Percentiles rank a stretch among this genome's conserved stretches.
These are phyloP conservation scores for Trichoderma pleuroti DNA, from an alignment of 2,329 filamentous ascomycete species.

Conservation along the genomic window DNA sequence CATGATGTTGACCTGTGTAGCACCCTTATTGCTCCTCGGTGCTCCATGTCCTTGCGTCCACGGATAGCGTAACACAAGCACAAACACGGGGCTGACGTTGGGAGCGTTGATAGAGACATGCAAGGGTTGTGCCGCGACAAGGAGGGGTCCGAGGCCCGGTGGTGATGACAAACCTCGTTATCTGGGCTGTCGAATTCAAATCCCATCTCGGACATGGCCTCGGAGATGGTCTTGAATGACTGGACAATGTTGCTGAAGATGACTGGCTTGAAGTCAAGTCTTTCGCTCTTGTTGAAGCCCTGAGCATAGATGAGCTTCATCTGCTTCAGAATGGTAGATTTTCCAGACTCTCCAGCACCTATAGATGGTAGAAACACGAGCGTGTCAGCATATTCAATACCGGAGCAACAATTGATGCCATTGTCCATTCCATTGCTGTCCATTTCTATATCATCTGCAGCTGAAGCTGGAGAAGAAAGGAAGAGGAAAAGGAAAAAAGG, in stretches of 20 bases:
- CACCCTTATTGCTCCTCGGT: background rate
- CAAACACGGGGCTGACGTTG: background rate
- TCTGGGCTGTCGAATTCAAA: conserved; percentile 74
- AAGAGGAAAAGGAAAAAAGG: background rate
- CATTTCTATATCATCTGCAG: background rate
- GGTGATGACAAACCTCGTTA: conserved; percentile 64
- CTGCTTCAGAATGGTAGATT: conserved; percentile 96
- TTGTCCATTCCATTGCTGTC: background rate
- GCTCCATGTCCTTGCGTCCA: background rate
- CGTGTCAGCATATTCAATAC: conserved; percentile 58
- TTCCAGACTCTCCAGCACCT: conserved; percentile 94
- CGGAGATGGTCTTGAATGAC: conserved; percentile 66
- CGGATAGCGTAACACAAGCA: background rate
- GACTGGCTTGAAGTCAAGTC: conserved; percentile 71
- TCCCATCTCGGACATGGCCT: conserved; percentile 70
- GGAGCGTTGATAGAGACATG: background rate
- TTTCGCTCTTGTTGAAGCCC: conserved; percentile 83
- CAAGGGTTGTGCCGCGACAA: background rate
- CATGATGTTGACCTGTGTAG: background rate
- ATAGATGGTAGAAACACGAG: conserved; percentile 33
- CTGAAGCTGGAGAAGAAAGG: background rate
- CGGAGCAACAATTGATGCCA: conserved; percentile 61
- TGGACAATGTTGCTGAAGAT: conserved; percentile 71
- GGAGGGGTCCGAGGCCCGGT: background rate
- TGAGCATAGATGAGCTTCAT: conserved; percentile 99